Base-by-base conservation (phyloP, 495 filamentous ascomycete species). In the Trichoderma virens region DNA sequence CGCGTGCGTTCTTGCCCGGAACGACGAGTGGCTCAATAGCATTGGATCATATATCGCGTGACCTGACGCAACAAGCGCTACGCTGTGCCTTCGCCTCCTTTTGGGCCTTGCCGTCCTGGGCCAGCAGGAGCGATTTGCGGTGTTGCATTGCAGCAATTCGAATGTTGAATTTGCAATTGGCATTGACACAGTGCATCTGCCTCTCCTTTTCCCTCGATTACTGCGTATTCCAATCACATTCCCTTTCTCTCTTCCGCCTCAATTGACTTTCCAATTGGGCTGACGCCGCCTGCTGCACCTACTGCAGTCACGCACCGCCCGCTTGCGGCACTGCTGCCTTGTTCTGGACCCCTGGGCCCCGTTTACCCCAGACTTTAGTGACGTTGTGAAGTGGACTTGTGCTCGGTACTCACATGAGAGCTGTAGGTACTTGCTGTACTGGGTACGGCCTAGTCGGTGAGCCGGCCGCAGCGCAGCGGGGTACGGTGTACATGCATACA, bases 321-420 rank as follows among this genome's bases (percentile, higher is more conserved):
- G 51, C 25, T 56, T 56, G 51, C 51, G 51, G 51, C 51, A 45
- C 41, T 20, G 5, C 16, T 45, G 41, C 41, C 41, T 14, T 45
- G 41, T n/a, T 27, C 51, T 56, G 51, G 51, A 56, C 51, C 51
- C 51, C 25, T 28, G 9, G 20, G 51, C 51, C 51, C 51, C 51
- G 25, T 56, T 56, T 56, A 56, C 51, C 51, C 51, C 51, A 56
- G 51, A 56, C 51, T 56, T 56, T 56, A 56, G 51, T 56, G 51
- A 56, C 51, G 51, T 25, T 56, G 11, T 47, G n/a, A 7, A 47
- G 43, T 47, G 43, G 43, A 47, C 20, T 56, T 28, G 27, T 56
- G 51, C 27, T 56, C 51, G 51, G 51, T 56, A 56, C 51, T 5
- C 11, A 35, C n/a, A n/a, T n/a, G n/a, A n/a, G n/a, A n/a, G n/a